Base-by-base conservation (phyloP, 2,329 filamentous ascomycete genomes). In the Talaromyces sp. region DNA sequence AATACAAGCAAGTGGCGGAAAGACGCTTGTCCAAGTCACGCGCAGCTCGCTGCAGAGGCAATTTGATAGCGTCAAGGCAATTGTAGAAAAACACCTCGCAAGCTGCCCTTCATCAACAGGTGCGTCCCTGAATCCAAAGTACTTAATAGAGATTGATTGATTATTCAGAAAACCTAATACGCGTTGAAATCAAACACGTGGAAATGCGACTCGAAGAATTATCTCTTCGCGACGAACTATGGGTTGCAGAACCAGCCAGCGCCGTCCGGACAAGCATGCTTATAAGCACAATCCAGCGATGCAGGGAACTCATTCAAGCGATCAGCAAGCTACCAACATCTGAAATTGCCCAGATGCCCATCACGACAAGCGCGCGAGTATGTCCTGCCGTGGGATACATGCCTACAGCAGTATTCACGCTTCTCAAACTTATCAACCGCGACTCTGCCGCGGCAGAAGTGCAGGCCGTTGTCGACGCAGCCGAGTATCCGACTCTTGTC, bases 181-280 rank as follows among this genome's bases (percentile, higher is more conserved):
- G 60, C 24, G 63, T 60, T 35, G 64, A 65, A 57, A 57, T 66
- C 9, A 63, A 65, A 61, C 63, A 62, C 50, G 60, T 53, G 11
- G 65, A 66, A 54, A 53, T 66, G 31, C 61, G 64, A 1, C 62
- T 67, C 12, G 64, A 66, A 3, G 65, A 63, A 57, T 38, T 65
- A 55, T 65, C 58, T 48, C 64, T 67, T 53, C 65, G 60, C 2
- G 65, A 65, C n/a, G 61, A 66, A 43, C 56, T 67, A 11, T 67
- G 65, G 65, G 63, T 41, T 32, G 26, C 41, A 60, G 64, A 66
- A 9, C 61, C 64, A 50, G 41, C 48, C 46, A 62, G 51, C 52
- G 24, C 65, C 54, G 43, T 62, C 59, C 57, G 65, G n/a, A 61
- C 41, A 51, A 59, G 43, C n/a, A 67, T 67, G 65, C 48, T 67